Percentiles rank a stretch among this genome's conserved stretches.
phyloP scores from a whole-genome alignment of 257 asterid species.

The Cordia subcordata region DNA sequence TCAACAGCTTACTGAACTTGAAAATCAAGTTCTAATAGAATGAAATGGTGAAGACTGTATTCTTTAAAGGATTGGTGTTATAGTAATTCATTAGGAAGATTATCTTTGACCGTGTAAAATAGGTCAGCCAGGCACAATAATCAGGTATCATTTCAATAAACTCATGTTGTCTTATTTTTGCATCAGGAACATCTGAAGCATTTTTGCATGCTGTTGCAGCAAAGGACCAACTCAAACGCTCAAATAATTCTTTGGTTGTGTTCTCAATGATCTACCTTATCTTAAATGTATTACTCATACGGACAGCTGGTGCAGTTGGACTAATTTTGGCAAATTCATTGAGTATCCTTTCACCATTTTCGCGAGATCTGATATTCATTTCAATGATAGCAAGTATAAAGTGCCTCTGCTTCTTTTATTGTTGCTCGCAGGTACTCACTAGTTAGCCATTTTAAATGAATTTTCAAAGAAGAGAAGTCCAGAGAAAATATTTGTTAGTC shows the following conservation, averaged over 20 bases:
- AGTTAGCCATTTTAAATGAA: too few species aligned
- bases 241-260: conserved; percentile 65
- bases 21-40: neutral
- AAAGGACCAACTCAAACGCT: conserved; percentile 67
- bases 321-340: conserved; percentile 80
- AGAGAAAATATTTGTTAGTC: neutral
- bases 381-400: neutral
- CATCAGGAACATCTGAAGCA: conserved; percentile 92
- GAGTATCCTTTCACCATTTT: conserved; percentile 68
- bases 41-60: neutral
- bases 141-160: conserved; percentile 2
- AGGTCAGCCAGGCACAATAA: neutral
- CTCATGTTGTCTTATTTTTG: neutral
- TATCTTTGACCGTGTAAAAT: neutral
- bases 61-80: neutral
- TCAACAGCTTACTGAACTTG: neutral
- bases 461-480: too few species aligned
- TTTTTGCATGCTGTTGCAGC: conserved; percentile 95
- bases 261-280: conserved; percentile 72
- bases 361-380: neutral
- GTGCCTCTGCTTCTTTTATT: neutral
- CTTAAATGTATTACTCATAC: conserved; percentile 67
- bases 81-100: neutral
- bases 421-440: too few species aligned
- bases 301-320: conserved; percentile 86